Percentiles rank a stretch among this genome's conserved stretches.
These are phyloP conservation scores for Trichosporon faecale DNA, from an alignment of 1,284 basidiomycete genomes.

Conservation along the genomic window DNA sequence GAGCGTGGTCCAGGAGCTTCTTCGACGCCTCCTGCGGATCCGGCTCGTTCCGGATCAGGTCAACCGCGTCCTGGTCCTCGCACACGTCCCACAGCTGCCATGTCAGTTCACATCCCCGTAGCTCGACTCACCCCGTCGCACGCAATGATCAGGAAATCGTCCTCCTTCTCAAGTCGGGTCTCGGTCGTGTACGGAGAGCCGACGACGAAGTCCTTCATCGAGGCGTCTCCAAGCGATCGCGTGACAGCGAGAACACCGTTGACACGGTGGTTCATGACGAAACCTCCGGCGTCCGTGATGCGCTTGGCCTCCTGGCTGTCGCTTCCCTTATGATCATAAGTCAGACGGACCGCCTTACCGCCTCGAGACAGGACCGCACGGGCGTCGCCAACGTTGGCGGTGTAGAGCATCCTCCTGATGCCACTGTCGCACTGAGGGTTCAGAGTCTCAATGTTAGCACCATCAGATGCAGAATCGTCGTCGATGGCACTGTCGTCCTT, in stretches of 20 bases:
- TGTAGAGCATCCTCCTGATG: conserved; percentile 78
- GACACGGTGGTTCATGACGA: conserved; percentile 97
- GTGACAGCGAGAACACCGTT: conserved; percentile 96
- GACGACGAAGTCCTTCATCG: conserved; percentile 99
- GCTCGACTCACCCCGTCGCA: conserved; percentile 85
- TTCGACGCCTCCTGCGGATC: conserved; percentile 82
- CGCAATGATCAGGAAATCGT: conserved; percentile 92
- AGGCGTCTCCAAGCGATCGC: conserved; percentile 89
- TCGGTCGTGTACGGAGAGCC: conserved; percentile 98
- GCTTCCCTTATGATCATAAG: conserved; percentile 98
- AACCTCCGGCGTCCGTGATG: conserved; percentile 95
- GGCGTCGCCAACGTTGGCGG: conserved; percentile 81
- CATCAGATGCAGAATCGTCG: conserved; percentile 35
- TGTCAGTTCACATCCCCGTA: background rate
- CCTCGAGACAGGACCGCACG: conserved; percentile 60
- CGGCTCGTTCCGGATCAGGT: conserved; percentile 68
- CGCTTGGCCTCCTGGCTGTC: conserved; percentile 96
- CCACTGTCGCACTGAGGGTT: conserved; percentile 38
- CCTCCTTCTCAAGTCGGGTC: conserved; percentile 81
- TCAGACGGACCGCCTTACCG: conserved; percentile 86
- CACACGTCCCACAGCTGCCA: conserved; percentile 94
- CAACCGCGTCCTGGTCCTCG: conserved; percentile 86
- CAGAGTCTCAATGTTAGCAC: conserved; percentile 46
- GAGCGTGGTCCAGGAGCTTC: conserved; percentile 76
- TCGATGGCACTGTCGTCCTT: conserved; percentile 31